Evolutionary conservation across 1,139 yeast species (phyloP), one percentile per base, ranked within the genome.

Genomic region (Nakaseomyces bracarensis): DNA sequence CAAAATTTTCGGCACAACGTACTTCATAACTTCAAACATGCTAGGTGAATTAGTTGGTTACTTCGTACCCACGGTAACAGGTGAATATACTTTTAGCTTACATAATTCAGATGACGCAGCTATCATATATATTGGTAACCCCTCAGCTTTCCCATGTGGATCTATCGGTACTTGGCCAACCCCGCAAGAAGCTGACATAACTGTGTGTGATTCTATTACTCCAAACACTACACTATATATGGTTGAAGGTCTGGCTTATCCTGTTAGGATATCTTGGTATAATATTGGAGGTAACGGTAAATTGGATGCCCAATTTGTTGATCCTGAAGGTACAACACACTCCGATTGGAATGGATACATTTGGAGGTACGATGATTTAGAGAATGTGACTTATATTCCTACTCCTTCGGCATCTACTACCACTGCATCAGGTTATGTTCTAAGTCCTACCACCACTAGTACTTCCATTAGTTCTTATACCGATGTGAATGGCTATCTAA

Each of bases 1-100:
- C 2, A 20, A 20, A 13, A 20, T 33, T 20, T 33, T 20, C 21
- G 36, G 36, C n/a, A 20, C 25, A 3, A 31, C 35, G 5, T 31
- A 31, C 61, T 52, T 43, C 2, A 26, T 39, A 2, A 35, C 28
- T 36, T 47, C 48, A 23, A 63, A 65, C 20, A 27, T 41, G 31
- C 30, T 38, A 2, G 25, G 21, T 20, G 39, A 41, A 38, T 16
- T 38, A 11, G 33, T 37, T 2, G 44, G 41, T 38, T 41, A 41
- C 29, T 41, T 41, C 15, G 23, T 34, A 6, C 44, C 44, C 13
- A 28, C 36, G 7, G 27, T 4, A 15, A 26, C 44, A 8, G 44
- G 44, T 41, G 34, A 34, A 10, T 38, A 41, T 35, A 35, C 33
- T 13, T 41, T 41, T 19, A 37, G 25, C 23, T 35, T 41, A 20